These are phyloP conservation scores for Pecoramyces ruminantium DNA, from an alignment of 192 early-diverging fungal species.

Conservation along the genomic window DNA sequence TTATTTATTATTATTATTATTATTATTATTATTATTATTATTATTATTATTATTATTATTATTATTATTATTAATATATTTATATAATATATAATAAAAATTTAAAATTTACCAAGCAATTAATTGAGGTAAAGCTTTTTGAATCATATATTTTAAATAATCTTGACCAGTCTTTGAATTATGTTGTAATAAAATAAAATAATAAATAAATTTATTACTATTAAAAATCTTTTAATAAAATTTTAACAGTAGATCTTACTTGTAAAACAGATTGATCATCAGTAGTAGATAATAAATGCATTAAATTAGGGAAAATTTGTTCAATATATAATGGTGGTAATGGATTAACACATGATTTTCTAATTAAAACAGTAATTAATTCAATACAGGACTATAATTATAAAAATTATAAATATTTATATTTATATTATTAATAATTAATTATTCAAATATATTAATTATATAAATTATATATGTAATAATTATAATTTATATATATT, in stretches of 20 bases:
- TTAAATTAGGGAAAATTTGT: constrained; percentile 62
- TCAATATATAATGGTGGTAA: constrained; percentile 8
- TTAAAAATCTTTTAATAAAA: too few species aligned
- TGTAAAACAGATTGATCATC: constrained; percentile 70
- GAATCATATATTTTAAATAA: constrained; percentile 60
- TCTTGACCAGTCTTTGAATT: constrained; percentile 52
- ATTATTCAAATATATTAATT: too few species aligned
- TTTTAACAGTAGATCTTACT: too few species aligned
- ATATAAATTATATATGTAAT: background rate
- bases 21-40: too few species aligned
- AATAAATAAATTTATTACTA: too few species aligned
- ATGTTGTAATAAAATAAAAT: background rate
- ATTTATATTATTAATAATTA: too few species aligned
- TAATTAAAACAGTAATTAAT: background rate
- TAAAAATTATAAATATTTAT: background rate
- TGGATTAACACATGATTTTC: background rate
- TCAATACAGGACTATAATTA: background rate
- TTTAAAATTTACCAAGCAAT: constrained; percentile 44
- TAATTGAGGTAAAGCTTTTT: constrained; percentile 58
- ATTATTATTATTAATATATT: too few species aligned
- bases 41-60: too few species aligned
- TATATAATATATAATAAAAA: too few species aligned
- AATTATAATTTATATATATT: constrained; percentile 2
- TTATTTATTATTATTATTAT: too few species aligned
- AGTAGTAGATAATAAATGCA: constrained; percentile 46